Base-by-base conservation (phyloP, 345 rosid genomes). In the Draba incana region DNA sequence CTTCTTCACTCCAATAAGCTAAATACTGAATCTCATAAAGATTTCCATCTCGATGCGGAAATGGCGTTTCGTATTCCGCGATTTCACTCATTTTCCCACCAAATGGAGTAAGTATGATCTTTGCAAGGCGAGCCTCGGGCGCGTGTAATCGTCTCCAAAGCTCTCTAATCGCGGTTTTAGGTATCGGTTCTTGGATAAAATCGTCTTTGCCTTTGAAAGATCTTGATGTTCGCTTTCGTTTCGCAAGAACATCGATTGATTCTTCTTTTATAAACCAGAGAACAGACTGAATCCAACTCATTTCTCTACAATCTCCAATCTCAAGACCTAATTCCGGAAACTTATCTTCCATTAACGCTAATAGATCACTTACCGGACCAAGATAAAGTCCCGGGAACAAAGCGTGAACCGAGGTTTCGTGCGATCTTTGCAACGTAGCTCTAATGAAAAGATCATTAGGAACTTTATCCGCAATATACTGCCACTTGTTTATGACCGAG, bases 51-150 rank as follows among this genome's bases (percentile, higher is more conserved):
- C 89, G 15, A 61, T 85, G 89, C 7, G 92, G 88, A 23, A 78
- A 87, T 20, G 90, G 82, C 16, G 48, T 76, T 45, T 70, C 81
- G 0, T 60, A 58, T 5, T 71, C 81, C 0, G 75, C 42, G 11
- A 83, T 76, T 57, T 82, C 84, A 64, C 51, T 69, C 89, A 87
- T 85, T 72, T 57, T 82, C 0, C 90, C 89, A 4, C 92, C 92
- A 28, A 79, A 82, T 39, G 93, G 93, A 62, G 73, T 81, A 23
- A 82, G 74, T 44, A 62, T 71, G 75, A 81, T 27, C 51, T 43
- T 42, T 10, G 76, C 69, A 0, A 66, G 63, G 2, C 38, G 6
- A 57, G 72, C 76, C 66, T 77, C 80, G 0, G 68, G 55, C 0
- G 58, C 47, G 0, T 47, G 1, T 1, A 59, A 41, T 1, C 72